Evolutionary conservation across 2,329 filamentous ascomycete genomes (phyloP), one percentile per base, ranked within the genome.

Genomic region (Metarhizium humberi): DNA sequence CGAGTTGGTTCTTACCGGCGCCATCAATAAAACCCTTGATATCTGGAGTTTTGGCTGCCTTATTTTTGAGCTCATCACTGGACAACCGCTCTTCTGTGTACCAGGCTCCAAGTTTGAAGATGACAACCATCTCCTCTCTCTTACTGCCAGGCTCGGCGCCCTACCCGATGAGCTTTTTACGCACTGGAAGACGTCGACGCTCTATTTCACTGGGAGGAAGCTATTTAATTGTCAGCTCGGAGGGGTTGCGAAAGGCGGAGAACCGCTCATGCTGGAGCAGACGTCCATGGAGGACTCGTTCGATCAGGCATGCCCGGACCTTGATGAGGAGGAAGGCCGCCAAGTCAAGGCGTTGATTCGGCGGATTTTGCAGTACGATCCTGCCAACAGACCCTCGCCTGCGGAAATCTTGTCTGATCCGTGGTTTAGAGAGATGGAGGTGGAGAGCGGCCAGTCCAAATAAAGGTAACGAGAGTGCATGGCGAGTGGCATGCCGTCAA

Each of bases 31-130:
- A 45, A 60, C 59, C 3, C 49, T 64, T 4, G 66, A 66, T 47
- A 50, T 68, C 25, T 69, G 65, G 66, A 67, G 64, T 53, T 69
- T 67, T 38, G 63, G 66, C 52, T 68, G 64, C 47, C 64, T 68
- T 52, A 36, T 66, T 18, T 68, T 66, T 55, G 62, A 67, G 57
- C 62, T 67, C 29, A 45, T 68, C 29, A 66, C 63, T 13, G 66
- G 66, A 43, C 57, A 61, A 42, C 64, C 61, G 10, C 61, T 67
- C 38, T 65, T 66, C 56, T 64, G 61, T 34, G 51, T 65, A 52
- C 60, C 59, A 11, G 51, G 55, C 36, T 43, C 42, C 4, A 50
- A 56, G 1, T 61, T 52, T 52, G 56, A 59, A 51, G 60, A 66
- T 55, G 62, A 66, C 42, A 56, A 61, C 34, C 62, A 62, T 56